Evolutionary conservation across 1,139 yeast genomes (phyloP), one percentile per base, ranked within the genome.

Genomic region (Zygosaccharomyces sapae): DNA sequence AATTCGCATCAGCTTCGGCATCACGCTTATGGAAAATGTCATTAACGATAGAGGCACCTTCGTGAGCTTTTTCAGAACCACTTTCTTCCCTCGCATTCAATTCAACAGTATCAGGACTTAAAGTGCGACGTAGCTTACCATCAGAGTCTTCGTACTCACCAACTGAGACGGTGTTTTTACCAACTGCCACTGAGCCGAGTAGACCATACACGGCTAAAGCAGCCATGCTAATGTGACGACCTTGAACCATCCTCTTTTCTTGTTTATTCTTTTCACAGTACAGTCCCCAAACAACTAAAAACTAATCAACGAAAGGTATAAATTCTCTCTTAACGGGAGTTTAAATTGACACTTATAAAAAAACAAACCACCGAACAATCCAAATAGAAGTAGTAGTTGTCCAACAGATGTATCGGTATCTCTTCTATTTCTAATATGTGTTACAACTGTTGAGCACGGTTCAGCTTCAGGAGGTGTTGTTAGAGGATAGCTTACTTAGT

Each of bases 131-230:
- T 10, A 46, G n/a, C 30, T 37, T 50, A 5, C 53, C 53, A 20
- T 48, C 33, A 33, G 30, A 35, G 34, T 52, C 54, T 27, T 39
- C 46, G 31, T 27, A 44, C 5, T 47, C 25, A 25, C 37, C 33
- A 27, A 50, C 30, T 20, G 41, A 38, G 4, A 48, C 51, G 9
- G 48, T 35, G 25, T 52, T 50, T 27, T 50, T 52, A 7, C 42
- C 42, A 10, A 30, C 27, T 6, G 33, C 46, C 10, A 19, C 22
- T 19, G 46, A 38, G 18, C 34, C 30, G 20, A 38, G 46, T 19
- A 43, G 24, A 19, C 46, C 42, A 18, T 38, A 38, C 34, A 38
- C 33, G 34, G 41, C 34, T 33, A 38, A 38, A 24, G 41, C 20
- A 33, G 34, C 41, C 41, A 38, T 38, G 24, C 41, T 31, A 31